Evolutionary conservation across 441 rosid genomes (phyloP).

Genomic region (Iberis amara): DNA sequence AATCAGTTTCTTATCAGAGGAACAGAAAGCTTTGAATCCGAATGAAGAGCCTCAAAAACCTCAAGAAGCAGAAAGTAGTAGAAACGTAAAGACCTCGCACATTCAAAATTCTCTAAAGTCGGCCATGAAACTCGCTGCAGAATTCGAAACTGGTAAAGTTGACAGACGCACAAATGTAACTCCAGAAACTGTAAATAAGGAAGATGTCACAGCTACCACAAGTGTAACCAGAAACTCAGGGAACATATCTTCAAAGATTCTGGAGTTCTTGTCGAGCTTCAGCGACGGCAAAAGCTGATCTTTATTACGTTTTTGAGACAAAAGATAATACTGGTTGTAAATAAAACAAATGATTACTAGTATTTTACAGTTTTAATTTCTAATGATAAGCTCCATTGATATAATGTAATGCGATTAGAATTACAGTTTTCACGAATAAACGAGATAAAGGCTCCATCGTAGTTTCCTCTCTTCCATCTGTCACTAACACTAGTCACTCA

Average conservation of each 20-base stretch:
- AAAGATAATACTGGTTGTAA: background rate
- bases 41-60: background rate
- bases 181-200: constrained; percentile 22
- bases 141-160: constrained; percentile 45
- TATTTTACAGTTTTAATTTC: no score
- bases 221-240: constrained; percentile 25
- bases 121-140: constrained; percentile 55
- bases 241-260: constrained; percentile 43
- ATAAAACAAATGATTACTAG: no score
- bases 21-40: constrained; percentile 22
- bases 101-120: constrained; percentile 47
- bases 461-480: constrained; percentile 1
- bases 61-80: constrained; percentile 19
- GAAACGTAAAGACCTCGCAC: constrained; percentile 32
- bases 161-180: constrained; percentile 25
- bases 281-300: constrained; percentile 20
- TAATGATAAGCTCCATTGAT: no score
- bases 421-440: no score
- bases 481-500: constrained; percentile 17
- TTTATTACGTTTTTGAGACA: background rate
- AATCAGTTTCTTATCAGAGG: constrained; percentile 52
- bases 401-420: no score
- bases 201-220: constrained; percentile 17
- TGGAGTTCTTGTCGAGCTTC: constrained; percentile 48
- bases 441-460: constrained; percentile 8